A percentile compares a stretch with the other conserved stretches of the same genome.
phyloP scores from a whole-genome alignment of 139 green algal genomes.

The Diplosphaera chodatii region DNA sequence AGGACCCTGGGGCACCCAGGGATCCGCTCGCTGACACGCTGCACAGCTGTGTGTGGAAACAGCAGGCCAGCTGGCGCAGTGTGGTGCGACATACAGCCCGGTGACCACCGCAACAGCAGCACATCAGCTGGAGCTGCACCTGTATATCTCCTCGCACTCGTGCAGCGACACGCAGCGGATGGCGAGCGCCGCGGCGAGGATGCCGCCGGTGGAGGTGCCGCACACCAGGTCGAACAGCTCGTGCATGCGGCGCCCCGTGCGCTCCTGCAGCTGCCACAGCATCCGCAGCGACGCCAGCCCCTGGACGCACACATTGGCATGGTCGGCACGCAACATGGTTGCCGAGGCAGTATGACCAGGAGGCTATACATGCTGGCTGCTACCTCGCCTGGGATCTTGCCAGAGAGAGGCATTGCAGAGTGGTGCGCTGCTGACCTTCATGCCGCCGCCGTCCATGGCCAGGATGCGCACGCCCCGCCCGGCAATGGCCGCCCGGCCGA shows the following conservation, averaged over 20 bases:
- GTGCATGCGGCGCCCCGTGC: conserved; percentile 51
- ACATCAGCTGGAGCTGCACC: conserved; percentile 33
- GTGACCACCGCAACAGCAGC: too few relatives aligned
- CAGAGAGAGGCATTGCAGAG: too few relatives aligned
- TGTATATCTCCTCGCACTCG: conserved; percentile 85
- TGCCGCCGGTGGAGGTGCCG: conserved; percentile 81
- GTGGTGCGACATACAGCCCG: too few relatives aligned
- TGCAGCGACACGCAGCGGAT: conserved; percentile 66
- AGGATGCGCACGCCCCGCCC: conserved; percentile 83
- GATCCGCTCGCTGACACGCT: too few relatives aligned
- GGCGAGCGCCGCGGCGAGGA: conserved; percentile 74
- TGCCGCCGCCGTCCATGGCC: conserved; percentile 91
- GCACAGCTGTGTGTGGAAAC: not conserved
- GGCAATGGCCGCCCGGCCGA: conserved; percentile 39
- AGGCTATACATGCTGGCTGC: too few relatives aligned
- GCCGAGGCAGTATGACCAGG: too few relatives aligned
- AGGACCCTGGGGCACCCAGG: conserved; percentile 20
- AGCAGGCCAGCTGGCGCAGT: too few relatives aligned
- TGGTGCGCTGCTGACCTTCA: too few relatives aligned
- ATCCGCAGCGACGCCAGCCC: conserved; percentile 71
- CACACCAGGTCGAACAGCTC: conserved; percentile 88
- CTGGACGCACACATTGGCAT: too few relatives aligned
- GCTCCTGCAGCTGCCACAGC: conserved; percentile 65
- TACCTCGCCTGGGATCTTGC: too few relatives aligned
- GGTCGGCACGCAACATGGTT: too few relatives aligned